Evolutionary conservation across 345 rosid species (phyloP).

Genomic region (Kernera saxatilis): DNA sequence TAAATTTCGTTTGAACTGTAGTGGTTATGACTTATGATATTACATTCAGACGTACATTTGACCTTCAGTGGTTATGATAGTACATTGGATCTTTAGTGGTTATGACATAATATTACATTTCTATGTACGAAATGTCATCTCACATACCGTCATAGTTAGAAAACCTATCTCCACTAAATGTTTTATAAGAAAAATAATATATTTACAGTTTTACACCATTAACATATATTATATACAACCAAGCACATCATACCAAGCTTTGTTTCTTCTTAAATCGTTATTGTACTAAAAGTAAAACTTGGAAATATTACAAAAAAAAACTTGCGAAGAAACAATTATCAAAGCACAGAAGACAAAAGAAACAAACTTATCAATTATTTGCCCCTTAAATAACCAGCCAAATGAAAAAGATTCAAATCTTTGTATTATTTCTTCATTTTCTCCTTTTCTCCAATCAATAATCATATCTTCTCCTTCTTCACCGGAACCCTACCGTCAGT

Average conservation of each 20-base stretch:
- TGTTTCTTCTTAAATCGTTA: background rate
- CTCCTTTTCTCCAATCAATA: background rate
- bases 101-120: background rate
- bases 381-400: slow-evolving; percentile 3
- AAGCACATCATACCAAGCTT: background rate
- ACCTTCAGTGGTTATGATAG: background rate
- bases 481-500: slow-evolving; percentile 59
- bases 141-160: background rate
- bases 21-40: background rate
- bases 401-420: background rate
- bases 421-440: slow-evolving; percentile 19
- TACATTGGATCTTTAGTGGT: background rate
- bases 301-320: background rate
- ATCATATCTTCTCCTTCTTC: slow-evolving; percentile 27
- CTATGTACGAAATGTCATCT: background rate
- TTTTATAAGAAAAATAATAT: background rate
- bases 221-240: slow-evolving; percentile 9
- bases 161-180: background rate
- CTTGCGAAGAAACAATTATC: background rate
- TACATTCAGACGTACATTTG: background rate
- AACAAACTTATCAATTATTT: slow-evolving; percentile 13
- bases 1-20: background rate
- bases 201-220: background rate
- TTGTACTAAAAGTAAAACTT: slow-evolving; percentile 15
- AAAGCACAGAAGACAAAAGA: slow-evolving; percentile 3